Evolutionary conservation across 139 green algal genomes (phyloP).

Genomic region (Asterochloris sp.): DNA sequence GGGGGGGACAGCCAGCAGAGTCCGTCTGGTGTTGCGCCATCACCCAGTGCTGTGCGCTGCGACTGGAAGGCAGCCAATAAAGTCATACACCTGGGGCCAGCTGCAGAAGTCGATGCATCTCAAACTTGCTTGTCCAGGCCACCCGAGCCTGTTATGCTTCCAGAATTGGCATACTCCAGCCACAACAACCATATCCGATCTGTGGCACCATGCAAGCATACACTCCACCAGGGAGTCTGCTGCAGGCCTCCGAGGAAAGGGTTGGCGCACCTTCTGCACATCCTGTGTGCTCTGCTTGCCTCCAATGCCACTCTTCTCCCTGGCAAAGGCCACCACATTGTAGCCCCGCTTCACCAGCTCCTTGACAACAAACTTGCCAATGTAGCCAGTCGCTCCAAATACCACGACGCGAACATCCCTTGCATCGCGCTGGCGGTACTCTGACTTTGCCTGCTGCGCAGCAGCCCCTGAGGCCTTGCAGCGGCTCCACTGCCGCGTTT

Average conservation of each 20-base stretch:
- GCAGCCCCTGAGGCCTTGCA: too few relatives aligned
- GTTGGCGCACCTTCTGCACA: slow-evolving; percentile 45
- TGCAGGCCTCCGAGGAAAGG: background rate
- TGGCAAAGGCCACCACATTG: slow-evolving; percentile 81
- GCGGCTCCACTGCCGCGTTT: too few relatives aligned
- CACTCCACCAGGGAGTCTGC: background rate
- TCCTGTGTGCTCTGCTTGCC: slow-evolving; percentile 82
- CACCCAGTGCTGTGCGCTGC: too few relatives aligned
- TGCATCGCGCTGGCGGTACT: slow-evolving; percentile 56
- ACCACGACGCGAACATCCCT: slow-evolving; percentile 88
- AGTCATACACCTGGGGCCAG: too few relatives aligned
- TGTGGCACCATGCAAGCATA: background rate
- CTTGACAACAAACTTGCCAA: slow-evolving; percentile 83
- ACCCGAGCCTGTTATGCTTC: too few relatives aligned
- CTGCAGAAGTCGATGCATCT: too few relatives aligned
- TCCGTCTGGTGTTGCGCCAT: background rate
- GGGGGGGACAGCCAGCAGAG: background rate
- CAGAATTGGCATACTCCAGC: too few relatives aligned
- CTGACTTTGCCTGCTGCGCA: slow-evolving; percentile 6
- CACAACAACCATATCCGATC: too few relatives aligned
- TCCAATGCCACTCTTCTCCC: slow-evolving; percentile 87
- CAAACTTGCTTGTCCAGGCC: too few relatives aligned
- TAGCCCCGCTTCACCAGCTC: slow-evolving; percentile 66
- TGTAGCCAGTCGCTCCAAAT: slow-evolving; percentile 96
- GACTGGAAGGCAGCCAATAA: too few relatives aligned